A percentile compares a stretch with the other conserved stretches of the same genome.
phyloP scores from a whole-genome alignment of 139 green algal genomes.

The Closterium sp. region DNA sequence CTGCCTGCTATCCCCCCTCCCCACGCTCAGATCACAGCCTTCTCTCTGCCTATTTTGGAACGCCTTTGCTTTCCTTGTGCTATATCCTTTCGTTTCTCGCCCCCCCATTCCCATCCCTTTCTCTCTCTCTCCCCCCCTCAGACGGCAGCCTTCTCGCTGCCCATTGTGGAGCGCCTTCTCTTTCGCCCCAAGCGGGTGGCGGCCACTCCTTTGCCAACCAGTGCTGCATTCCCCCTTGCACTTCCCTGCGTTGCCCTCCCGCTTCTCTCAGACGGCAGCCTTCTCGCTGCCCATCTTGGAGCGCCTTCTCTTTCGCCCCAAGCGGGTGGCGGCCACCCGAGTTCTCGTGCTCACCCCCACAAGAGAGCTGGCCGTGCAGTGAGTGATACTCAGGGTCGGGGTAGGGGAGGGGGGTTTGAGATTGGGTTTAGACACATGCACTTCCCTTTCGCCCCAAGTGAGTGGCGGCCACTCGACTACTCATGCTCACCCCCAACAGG shows the following conservation, averaged over 20 bases:
- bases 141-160: conserved; percentile 83
- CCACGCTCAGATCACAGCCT: conserved; percentile 93
- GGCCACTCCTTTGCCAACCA: conserved; percentile 81
- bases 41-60: conserved; percentile 89
- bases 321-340: conserved; percentile 69
- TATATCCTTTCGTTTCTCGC: conserved; percentile 84
- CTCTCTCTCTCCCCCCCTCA: too few species aligned
- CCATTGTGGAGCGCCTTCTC: conserved; percentile 73
- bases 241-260: too few species aligned
- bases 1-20: too few species aligned
- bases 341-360: conserved; percentile 85
- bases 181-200: conserved; percentile 62
- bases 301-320: conserved; percentile 81
- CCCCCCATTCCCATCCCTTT: conserved; percentile 60
- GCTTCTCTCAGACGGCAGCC: conserved; percentile 61
- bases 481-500: conserved; percentile 83
- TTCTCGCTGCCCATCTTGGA: conserved; percentile 89
- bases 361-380: conserved; percentile 90
- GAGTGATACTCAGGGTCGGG: too few species aligned
- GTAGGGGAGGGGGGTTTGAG: not conserved
- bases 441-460: conserved; percentile 74
- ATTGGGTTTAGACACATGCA: too few species aligned
- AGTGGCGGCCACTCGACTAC: conserved; percentile 70
- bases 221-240: conserved; percentile 82
- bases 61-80: conserved; percentile 73